Conservation (phyloP, 2,329 filamentous ascomycete genomes). For the Pseudocercospora fijiensis region DNA sequence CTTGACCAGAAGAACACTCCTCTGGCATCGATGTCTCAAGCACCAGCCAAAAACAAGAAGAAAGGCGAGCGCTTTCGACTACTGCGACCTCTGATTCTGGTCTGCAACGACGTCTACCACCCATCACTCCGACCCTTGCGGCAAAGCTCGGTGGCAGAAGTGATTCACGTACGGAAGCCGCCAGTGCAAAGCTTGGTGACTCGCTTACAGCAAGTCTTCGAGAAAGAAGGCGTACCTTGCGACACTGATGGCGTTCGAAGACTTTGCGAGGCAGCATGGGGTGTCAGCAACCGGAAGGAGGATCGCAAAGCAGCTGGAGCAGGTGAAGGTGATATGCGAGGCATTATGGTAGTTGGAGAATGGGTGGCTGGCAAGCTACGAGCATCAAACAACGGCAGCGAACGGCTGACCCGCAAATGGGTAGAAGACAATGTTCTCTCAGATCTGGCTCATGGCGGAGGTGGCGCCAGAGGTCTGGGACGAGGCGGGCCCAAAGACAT, state of each 20-base stretch:
- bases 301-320: conserved; percentile 54
- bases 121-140: conserved; percentile 81
- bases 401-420: conserved; percentile 69
- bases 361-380: conserved; percentile 76
- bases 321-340: conserved; percentile 73
- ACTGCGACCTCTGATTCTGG: conserved; percentile 83
- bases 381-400: conserved; percentile 41
- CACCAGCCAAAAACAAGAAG: conserved; percentile 52
- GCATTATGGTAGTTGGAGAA: conserved; percentile 81
- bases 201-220: conserved; percentile 79
- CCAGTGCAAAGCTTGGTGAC: conserved; percentile 80
- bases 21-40: conserved; percentile 38
- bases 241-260: conserved; percentile 87
- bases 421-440: conserved; percentile 69
- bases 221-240: conserved; percentile 82
- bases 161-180: conserved; percentile 88
- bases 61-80: conserved; percentile 85
- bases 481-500: conserved; percentile 72
- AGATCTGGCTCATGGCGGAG: conserved; percentile 68
- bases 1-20: conserved; percentile 76
- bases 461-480: conserved; percentile 68
- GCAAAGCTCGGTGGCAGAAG: conserved; percentile 80
- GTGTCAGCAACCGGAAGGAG: conserved; percentile 70
- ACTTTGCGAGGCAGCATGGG: conserved; percentile 80
- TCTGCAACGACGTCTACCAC: conserved; percentile 97